Base-by-base conservation (phyloP, 1,284 basidiomycete genomes). In the Puccinia novopanici region DNA sequence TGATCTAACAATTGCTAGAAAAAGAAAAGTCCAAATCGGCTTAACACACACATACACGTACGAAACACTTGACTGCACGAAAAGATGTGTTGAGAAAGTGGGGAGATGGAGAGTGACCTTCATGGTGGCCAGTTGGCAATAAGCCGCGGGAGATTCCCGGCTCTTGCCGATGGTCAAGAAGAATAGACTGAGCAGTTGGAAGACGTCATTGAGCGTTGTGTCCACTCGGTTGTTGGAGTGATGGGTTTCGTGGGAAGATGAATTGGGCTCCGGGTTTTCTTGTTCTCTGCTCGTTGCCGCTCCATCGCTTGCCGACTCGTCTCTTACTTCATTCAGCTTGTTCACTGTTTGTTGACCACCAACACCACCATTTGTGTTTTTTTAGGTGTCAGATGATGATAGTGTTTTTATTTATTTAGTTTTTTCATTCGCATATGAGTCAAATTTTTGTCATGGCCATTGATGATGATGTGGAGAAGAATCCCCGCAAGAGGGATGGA, bases 101-200 rank as follows among this genome's bases (percentile, higher is more conserved):
- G 19, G 24, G 74, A 75, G 8, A 24, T 27, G 19, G 40, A 73
- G 81, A 91, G 93, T 89, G 84, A 95, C 94, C 86, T 92, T 88
- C 91, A 97, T 96, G 82, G 92, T 94, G 48, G 94, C 92, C 82
- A 98, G 91, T 85, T 97, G 95, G 82, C 93, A 94, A 86, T 95
- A 98, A 0, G 92, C 93, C 24, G 94, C 95, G 0, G 94, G 94
- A 27, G 91, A 92, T 87, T 97, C 95, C 82, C 91, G 90, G 72
- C 92, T 94, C 88, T 94, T 95, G 67, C 95, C 95, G 83, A 98
- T 93, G 57, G 83, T 83, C 54, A 85, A 82, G 82, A 85, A 84
- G 83, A 84, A 84, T 75, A 85, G 80, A 15, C 83, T 83, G 34
- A 85, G 81, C 34, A 85, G 81, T 84, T 91, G 92, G 87, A 98